Percentiles rank a stretch among this genome's conserved stretches.
Conservation (phyloP, 176 grass and related monocot genomes). For the Carex scoparia region DNA sequence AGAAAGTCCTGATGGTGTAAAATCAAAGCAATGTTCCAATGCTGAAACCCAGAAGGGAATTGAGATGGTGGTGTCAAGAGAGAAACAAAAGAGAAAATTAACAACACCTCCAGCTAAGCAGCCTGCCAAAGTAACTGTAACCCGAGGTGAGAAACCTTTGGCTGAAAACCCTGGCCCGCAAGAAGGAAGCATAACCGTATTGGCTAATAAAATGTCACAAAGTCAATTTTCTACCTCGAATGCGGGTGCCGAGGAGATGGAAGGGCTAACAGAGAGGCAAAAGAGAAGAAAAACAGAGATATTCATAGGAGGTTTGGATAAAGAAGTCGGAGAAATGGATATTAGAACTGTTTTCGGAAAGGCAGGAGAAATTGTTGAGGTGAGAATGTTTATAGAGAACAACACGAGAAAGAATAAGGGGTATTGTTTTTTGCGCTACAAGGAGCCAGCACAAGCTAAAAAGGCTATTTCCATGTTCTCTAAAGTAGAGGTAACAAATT, state of each 20-base stretch:
- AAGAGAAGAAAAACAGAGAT: slow-evolving; percentile 50
- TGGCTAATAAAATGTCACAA: neutral
- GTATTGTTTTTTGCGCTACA: slow-evolving; percentile 58
- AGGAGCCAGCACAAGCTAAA: slow-evolving; percentile 43
- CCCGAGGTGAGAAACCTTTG: neutral
- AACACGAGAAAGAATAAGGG: slow-evolving; percentile 48
- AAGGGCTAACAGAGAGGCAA: slow-evolving; percentile 32
- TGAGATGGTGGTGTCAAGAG: neutral
- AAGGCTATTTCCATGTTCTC: slow-evolving; percentile 47
- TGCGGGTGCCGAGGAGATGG: slow-evolving; percentile 7
- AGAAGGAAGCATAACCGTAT: neutral
- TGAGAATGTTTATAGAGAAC: slow-evolving; percentile 50
- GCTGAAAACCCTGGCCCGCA: neutral
- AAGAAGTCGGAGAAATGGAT: slow-evolving; percentile 47
- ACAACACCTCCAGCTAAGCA: neutral
- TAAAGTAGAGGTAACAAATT: slow-evolving; percentile 54
- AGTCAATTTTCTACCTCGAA: neutral
- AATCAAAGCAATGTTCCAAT: neutral
- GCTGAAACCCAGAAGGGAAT: neutral
- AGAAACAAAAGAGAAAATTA: neutral
- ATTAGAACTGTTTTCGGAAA: slow-evolving; percentile 34
- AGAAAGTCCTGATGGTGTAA: neutral
- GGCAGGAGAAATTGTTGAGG: slow-evolving; percentile 44
- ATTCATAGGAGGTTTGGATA: slow-evolving; percentile 57
- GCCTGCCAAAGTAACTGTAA: neutral